Evolutionary conservation across 805 yeast species (phyloP), one percentile per base, ranked within the genome.

Genomic region (Tetrapisispora nanseiensis): DNA sequence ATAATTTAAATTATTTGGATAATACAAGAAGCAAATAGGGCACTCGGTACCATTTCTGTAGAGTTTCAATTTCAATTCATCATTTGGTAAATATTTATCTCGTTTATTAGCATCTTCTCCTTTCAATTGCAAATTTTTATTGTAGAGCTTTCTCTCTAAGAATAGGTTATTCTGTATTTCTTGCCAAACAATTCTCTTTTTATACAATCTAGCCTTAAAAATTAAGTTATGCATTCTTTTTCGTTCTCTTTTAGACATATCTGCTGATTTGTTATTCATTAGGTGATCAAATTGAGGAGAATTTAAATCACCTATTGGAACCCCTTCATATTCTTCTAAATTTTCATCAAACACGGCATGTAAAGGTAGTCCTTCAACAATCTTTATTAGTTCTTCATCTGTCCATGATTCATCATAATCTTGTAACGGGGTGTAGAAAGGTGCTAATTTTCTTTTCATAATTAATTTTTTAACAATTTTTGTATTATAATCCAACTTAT

Each of bases 341-440:
- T 52, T 65, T 22, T 69, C 72, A 19, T 58, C 46, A 11, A 69
- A 63, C 1, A 74, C 62, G 2, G 79, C 74, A 63, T 82, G 89
- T 39, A 84, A 62, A 11, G 77, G 68, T 20, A 74, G 56, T 19
- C 74, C 73, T 34, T 65, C 66, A 16, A 82, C 58, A 28, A 72
- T 59, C 12, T 68, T 69, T 35, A 81, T 54, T 16, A 92, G 60
- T 59, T 85, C 84, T 2, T 74, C 74, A 50, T 81, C 86, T 3
- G 77, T 62, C 95, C 95, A 85, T 22, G 62, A 48, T 12, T 70
- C 75, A 44, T 84, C 81, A 55, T 72, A 82, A 55, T 86, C 95
- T 54, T 86, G 86, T 39, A 90, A 66, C 0, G 97, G 97, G 1
- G 87, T 81, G 59, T 76, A 92, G 59, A 92, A 90, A 1, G 98